Evolutionary conservation across 768 basidiomycete species (phyloP).

Genomic region (Rhodotorula paludigena): DNA sequence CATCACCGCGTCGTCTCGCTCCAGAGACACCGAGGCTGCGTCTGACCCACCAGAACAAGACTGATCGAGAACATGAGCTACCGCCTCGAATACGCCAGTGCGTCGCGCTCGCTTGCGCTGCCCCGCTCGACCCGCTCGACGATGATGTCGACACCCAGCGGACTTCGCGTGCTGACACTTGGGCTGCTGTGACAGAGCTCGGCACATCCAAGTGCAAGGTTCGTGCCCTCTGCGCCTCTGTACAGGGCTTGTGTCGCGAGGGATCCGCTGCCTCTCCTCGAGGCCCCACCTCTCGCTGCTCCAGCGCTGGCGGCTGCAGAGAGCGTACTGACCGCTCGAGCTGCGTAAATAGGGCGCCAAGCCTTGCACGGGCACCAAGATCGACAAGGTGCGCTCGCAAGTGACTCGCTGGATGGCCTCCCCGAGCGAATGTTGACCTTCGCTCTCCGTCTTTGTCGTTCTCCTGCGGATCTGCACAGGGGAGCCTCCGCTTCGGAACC

Average conservation of each 20-base stretch:
- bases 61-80: no score
- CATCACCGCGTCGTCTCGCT: background rate
- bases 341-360: conserved; percentile 25
- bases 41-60: no score
- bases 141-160: no score
- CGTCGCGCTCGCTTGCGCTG: background rate
- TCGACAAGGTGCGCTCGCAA: conserved; percentile 56
- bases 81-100: conserved; percentile 14
- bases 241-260: no score
- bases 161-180: no score
- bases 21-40: no score
- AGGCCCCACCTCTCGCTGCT: no score
- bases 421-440: background rate
- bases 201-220: background rate
- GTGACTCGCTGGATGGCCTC: background rate
- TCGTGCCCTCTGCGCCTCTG: no score
- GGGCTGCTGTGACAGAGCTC: background rate
- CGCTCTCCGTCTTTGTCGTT: no score
- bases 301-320: no score
- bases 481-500: background rate
- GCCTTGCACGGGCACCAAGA: conserved; percentile 58
- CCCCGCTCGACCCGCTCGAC: no score
- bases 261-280: conserved; percentile 1
- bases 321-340: no score
- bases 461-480: background rate